Evolutionary conservation across 2,329 filamentous ascomycete species (phyloP).

Genomic region (Fusarium pseudocircinatum): DNA sequence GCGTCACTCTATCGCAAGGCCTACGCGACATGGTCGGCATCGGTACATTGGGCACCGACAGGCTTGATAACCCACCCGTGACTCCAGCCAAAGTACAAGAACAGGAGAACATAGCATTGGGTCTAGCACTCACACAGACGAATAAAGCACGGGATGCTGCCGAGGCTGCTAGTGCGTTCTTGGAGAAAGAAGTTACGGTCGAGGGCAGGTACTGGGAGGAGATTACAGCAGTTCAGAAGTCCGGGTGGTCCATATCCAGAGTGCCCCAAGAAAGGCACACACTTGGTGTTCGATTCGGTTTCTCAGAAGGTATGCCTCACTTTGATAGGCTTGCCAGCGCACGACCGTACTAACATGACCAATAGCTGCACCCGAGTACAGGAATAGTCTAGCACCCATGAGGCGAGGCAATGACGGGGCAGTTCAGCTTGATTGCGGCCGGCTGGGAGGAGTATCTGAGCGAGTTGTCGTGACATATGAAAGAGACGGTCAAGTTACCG

Average conservation of each 20-base stretch:
- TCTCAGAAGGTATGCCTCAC: slow-evolving; percentile 72
- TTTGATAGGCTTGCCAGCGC: neutral
- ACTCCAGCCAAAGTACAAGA: slow-evolving; percentile 65
- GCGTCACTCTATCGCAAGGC: slow-evolving; percentile 73
- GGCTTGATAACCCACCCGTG: slow-evolving; percentile 68
- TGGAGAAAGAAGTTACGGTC: slow-evolving; percentile 79
- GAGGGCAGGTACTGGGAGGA: slow-evolving; percentile 93
- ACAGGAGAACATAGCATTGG: slow-evolving; percentile 66
- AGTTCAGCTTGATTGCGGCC: slow-evolving; percentile 75
- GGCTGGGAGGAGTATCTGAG: slow-evolving; percentile 61
- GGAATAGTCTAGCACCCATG: slow-evolving; percentile 80
- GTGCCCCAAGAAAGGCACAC: slow-evolving; percentile 77
- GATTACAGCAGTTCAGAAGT: slow-evolving; percentile 80
- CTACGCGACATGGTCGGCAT: slow-evolving; percentile 77
- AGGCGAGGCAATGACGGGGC: slow-evolving; percentile 78
- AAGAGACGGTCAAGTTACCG: slow-evolving; percentile 65
- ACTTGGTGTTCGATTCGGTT: slow-evolving; percentile 89
- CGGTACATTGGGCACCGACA: slow-evolving; percentile 77
- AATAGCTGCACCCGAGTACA: slow-evolving; percentile 65
- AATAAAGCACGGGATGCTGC: slow-evolving; percentile 79
- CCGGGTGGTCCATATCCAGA: slow-evolving; percentile 86
- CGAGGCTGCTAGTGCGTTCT: slow-evolving; percentile 73
- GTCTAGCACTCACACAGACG: slow-evolving; percentile 83
- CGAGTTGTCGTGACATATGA: slow-evolving; percentile 75
- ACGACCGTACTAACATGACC: slow-evolving; percentile 40